Conservation (phyloP, 768 basidiomycete genomes). For the Mycena galopus region DNA sequence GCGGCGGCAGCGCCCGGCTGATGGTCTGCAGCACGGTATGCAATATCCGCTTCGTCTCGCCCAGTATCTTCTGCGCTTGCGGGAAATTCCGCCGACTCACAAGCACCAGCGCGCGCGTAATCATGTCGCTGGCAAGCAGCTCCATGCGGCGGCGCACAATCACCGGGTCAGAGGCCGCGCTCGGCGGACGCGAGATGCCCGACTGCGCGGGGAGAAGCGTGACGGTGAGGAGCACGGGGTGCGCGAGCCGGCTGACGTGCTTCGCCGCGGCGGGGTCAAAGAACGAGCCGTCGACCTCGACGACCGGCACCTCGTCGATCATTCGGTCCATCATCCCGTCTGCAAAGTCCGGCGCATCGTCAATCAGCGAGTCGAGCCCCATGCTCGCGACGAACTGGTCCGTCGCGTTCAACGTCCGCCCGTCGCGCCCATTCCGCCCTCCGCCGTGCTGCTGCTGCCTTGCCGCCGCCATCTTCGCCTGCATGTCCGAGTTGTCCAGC, state of each 20-base stretch:
- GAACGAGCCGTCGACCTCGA: constrained; percentile 96
- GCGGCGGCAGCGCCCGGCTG: constrained; percentile 77
- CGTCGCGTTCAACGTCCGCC: constrained; percentile 77
- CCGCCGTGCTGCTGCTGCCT: constrained; percentile 32
- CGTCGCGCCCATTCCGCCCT: constrained; percentile 29
- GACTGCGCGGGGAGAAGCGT: constrained; percentile 80
- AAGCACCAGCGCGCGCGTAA: constrained; percentile 92
- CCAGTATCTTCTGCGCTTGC: constrained; percentile 91
- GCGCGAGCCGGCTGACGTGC: constrained; percentile 88
- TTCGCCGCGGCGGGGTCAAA: constrained; percentile 90
- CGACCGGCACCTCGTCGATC: constrained; percentile 97
- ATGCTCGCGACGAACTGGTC: constrained; percentile 91
- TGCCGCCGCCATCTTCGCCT: constrained; percentile 48
- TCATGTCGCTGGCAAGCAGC: constrained; percentile 96
- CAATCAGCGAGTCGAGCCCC: constrained; percentile 84
- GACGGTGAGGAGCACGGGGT: constrained; percentile 94
- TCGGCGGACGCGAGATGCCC: constrained; percentile 55
- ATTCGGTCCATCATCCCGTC: constrained; percentile 96
- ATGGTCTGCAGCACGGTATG: constrained; percentile 91
- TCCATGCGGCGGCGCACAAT: constrained; percentile 97
- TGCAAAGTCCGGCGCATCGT: constrained; percentile 79
- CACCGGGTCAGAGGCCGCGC: constrained; percentile 79
- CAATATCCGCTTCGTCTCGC: constrained; percentile 92
- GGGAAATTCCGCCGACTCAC: constrained; percentile 92
- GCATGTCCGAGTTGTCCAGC: constrained; percentile 81